Evolutionary conservation across 805 yeast species (phyloP), one percentile per base, ranked within the genome.

Genomic region (Sugiyamaella mastotermitis): DNA sequence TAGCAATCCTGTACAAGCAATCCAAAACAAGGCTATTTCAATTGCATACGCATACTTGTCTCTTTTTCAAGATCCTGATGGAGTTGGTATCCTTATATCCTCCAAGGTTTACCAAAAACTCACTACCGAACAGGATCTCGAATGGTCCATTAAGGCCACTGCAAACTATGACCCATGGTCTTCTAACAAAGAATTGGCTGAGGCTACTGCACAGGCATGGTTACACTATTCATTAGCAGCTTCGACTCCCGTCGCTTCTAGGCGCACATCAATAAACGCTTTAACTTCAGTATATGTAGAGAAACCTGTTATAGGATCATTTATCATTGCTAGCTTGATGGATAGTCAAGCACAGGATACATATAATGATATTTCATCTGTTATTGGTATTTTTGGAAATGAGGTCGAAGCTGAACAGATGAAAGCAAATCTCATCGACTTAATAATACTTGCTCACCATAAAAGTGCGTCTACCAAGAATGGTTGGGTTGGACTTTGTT

Each of bases 401-500:
- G 30, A 27, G 9, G 30, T 15, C 14, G 15, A n/a, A n/a, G 31
- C 35, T 11, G 31, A 23, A 11, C 47, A 41, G 8, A 44, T 47
- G 11, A 26, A 38, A 8, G 32, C 18, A 11, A 42, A 43, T 8
- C 37, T 52, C 11, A 50, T 41, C 21, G 42, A 49, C 17, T 33
- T 53, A 2, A 38, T 78, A 13, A 54, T 75, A 17, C 45, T 71
- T 4, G 49, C 71, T 13, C 82, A 79, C 49, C 68, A 66, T 42
- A 35, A 50, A 2, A 37, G 48, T 2, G 54, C 74, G n/a, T 46
- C 58, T 31, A 41, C 57, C 45, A 61, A 66, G 55, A 61, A 72
- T 43, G 79, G 81, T 1, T 90, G 97, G 97, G 81, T 86, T 23
- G 83, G 83, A 0, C 59, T 86, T 29, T 78, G 78, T 25, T 73